These are phyloP conservation scores for Curvularia sp. DNA, from an alignment of 2,329 filamentous ascomycete genomes.

Conservation along the genomic window DNA sequence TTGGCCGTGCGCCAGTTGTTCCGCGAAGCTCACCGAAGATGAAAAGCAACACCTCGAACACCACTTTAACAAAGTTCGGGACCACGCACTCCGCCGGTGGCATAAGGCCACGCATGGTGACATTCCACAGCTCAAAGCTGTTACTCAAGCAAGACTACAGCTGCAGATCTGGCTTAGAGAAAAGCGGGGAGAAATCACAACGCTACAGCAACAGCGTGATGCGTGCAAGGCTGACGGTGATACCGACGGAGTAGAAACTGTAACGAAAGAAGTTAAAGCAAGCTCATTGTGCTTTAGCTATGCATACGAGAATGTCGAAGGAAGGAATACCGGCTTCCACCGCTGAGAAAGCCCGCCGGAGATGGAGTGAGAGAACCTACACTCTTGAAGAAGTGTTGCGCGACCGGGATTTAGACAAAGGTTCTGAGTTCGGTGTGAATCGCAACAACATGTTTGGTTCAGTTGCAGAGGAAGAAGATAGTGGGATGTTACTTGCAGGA, in stretches of 20 bases:
- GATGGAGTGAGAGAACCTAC: background rate
- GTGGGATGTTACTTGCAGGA: too few relatives aligned
- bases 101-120: background rate
- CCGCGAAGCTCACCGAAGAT: too few relatives aligned
- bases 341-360: background rate
- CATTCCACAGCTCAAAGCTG: background rate
- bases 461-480: too few relatives aligned
- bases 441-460: too few relatives aligned
- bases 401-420: background rate
- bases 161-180: background rate
- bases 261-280: background rate
- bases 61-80: too few relatives aligned
- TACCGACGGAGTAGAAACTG: background rate
- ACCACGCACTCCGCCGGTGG: too few relatives aligned
- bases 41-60: too few relatives aligned
- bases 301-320: background rate
- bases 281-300: background rate
- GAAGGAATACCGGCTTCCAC: background rate
- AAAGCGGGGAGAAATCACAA: background rate
- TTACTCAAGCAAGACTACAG: background rate
- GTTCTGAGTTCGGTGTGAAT: too few relatives aligned
- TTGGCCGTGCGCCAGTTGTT: conserved; percentile 17
- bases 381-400: background rate
- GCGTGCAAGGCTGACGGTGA: background rate
- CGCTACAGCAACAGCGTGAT: background rate